A percentile compares a stretch with the other conserved stretches of the same genome.
phyloP scores from a whole-genome alignment of 148 eudicot genomes.

The Rhododendron griersonianum region DNA sequence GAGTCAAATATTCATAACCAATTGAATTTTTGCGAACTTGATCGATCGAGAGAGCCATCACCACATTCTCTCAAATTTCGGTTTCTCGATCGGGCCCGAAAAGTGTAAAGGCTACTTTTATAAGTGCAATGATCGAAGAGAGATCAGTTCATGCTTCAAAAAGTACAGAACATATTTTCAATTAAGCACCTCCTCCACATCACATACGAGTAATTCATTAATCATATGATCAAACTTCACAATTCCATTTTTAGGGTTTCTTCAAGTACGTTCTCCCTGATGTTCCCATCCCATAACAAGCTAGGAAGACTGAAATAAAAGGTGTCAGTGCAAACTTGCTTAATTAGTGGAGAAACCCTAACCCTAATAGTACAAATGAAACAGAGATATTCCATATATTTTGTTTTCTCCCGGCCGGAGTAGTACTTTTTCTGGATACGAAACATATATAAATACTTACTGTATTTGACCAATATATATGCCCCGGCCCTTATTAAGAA shows the following conservation, averaged over 20 bases:
- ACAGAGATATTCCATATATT: neutral
- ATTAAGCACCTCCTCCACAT: neutral
- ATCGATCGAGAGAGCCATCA: neutral
- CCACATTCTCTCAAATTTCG: neutral
- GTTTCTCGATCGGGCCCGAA: neutral
- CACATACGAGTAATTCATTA: neutral
- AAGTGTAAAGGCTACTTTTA: neutral
- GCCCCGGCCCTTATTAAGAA: neutral
- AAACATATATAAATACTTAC: neutral
- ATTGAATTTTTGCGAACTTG: too few species aligned
- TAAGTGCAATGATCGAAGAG: neutral
- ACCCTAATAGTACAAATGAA: neutral
- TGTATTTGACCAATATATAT: neutral
- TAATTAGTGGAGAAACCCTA: constrained; percentile 1
- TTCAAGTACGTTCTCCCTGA: neutral
- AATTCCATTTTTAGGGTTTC: neutral
- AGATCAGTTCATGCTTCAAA: neutral
- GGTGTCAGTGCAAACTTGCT: neutral
- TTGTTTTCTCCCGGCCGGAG: neutral
- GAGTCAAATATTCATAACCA: neutral
- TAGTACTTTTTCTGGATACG: neutral
- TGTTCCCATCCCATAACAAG: neutral
- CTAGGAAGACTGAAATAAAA: neutral
- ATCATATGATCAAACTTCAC: neutral
- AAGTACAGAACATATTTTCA: neutral